Evolutionary conservation across 768 basidiomycete species (phyloP), one percentile per base, ranked within the genome.

Genomic region (Imleria badia): DNA sequence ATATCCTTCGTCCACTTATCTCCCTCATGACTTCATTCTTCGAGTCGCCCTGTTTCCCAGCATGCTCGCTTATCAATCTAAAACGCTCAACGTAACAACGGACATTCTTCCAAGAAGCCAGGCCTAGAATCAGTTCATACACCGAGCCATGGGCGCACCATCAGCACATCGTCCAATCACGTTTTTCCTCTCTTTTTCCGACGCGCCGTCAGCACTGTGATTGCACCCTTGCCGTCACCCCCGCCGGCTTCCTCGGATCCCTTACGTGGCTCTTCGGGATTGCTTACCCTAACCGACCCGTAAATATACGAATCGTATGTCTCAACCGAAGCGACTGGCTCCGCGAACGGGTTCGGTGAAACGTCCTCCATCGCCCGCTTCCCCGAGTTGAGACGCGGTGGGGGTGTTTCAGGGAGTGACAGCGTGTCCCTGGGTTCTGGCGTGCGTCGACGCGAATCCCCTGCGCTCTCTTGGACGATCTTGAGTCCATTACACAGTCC

Each of bases 401-500:
- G 77, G 36, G 82, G 84, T 31, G 85, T 84, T 56, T 70, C 70
- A 31, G 83, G 84, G 44, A 76, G 26, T 26, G 10, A 12, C 14
- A 12, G 17, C 6, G 11, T 14, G 2, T 6, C 3, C 44, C 72
- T 66, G 40, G 67, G 73, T 62, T 81, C 79, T 17, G 80, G 78
- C 17, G 79, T 80, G 29, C 60, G 67, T 60, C 72, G 70, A 41
- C 66, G 73, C 50, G 57, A 59, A 48, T 65, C 69, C 2, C 56
- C 63, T 55, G 45, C 42, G 50, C 62, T 49, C 57, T 55, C 54
- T 39, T 66, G 65, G 54, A 66, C 55, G n/a, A 67, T 55, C 60
- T 65, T 56, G 35, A 87, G 76, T 14, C 84, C 86, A 59, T 86
- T 87, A 68, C 89, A 92, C 33, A 91, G 72, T 3, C 87, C 85